These are phyloP conservation scores for Phaeotremella fagi DNA, from an alignment of 768 basidiomycete genomes.

Conservation along the genomic window DNA sequence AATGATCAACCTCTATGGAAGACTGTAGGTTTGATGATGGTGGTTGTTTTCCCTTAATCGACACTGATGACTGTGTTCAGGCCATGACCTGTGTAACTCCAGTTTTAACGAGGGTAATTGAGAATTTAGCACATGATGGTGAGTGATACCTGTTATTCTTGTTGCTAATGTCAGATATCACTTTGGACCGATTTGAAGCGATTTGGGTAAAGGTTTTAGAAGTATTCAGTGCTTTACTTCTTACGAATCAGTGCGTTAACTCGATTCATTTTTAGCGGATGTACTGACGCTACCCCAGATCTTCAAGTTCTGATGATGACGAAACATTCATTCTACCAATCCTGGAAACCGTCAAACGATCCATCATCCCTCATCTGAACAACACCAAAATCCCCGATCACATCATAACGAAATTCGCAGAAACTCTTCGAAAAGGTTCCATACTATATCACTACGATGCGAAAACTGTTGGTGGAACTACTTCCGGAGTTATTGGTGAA, in stretches of 20 bases:
- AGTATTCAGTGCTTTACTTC: conserved; percentile 25
- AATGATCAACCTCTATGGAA: conserved; percentile 89
- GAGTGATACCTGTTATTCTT: too few relatives aligned
- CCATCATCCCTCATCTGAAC: conserved; percentile 26
- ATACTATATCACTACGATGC: conserved; percentile 33
- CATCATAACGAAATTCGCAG: conserved; percentile 22
- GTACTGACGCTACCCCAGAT: too few relatives aligned
- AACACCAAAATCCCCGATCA: conserved; percentile 20
- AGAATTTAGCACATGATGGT: too few relatives aligned
- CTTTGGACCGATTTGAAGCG: conserved; percentile 64
- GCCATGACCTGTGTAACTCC: conserved; percentile 16
- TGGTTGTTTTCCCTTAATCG: conserved; percentile 54
- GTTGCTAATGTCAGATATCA: conserved; percentile 52
- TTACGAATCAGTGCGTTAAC: conserved; percentile 28
- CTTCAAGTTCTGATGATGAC: conserved; percentile 31
- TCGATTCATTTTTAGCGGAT: too few relatives aligned
- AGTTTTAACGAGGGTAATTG: too few relatives aligned
- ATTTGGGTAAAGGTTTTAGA: conserved; percentile 67
- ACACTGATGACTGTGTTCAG: conserved; percentile 18
- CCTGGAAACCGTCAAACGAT: conserved; percentile 14
- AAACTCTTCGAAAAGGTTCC: conserved; percentile 30
- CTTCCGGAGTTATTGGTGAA: conserved; percentile 22
- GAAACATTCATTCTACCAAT: conserved; percentile 34
- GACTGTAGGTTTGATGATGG: conserved; percentile 71
- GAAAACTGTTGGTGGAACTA: conserved; percentile 21